Conservation (phyloP, 306 rosid genomes). For the Clitoria ternatea region DNA sequence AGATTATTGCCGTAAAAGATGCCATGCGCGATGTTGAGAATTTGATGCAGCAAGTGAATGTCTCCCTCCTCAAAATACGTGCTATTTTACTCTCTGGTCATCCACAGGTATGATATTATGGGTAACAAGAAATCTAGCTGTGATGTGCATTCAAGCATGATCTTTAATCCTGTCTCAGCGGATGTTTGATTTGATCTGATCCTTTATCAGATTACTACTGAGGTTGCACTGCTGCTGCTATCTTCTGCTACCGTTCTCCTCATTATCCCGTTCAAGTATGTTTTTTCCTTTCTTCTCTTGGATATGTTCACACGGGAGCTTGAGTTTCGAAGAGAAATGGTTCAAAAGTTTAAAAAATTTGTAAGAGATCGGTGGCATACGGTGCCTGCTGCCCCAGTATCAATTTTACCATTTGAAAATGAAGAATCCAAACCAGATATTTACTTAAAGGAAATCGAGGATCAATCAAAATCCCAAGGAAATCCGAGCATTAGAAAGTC, state of each 20-base stretch:
- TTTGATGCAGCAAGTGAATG: constrained; percentile 69
- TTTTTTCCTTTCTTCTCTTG: constrained; percentile 62
- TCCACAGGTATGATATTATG: constrained; percentile 64
- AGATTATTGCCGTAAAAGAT: constrained; percentile 88
- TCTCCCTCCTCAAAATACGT: constrained; percentile 73
- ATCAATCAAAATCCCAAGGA: constrained; percentile 40
- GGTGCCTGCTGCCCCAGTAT: constrained; percentile 90
- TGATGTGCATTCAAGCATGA: neutral
- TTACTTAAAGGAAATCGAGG: constrained; percentile 35
- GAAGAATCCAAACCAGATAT: constrained; percentile 40
- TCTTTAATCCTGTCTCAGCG: neutral
- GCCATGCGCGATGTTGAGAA: constrained; percentile 88
- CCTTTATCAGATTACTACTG: constrained; percentile 70
- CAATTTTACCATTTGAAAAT: constrained; percentile 71
- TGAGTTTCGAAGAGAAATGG: constrained; percentile 72
- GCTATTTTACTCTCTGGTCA: constrained; percentile 82
- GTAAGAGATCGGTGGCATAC: constrained; percentile 85
- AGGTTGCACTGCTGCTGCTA: constrained; percentile 71
- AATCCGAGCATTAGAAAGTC: constrained; percentile 37
- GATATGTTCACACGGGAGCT: constrained; percentile 92
- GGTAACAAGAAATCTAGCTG: constrained; percentile 10
- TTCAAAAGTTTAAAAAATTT: constrained; percentile 48
- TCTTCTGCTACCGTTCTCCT: constrained; percentile 60
- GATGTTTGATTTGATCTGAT: constrained; percentile 16
- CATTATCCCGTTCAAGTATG: constrained; percentile 68